Evolutionary conservation across 108 stramenopile species (phyloP), one percentile per base, ranked within the genome.

Genomic region (Seminavis robusta): DNA sequence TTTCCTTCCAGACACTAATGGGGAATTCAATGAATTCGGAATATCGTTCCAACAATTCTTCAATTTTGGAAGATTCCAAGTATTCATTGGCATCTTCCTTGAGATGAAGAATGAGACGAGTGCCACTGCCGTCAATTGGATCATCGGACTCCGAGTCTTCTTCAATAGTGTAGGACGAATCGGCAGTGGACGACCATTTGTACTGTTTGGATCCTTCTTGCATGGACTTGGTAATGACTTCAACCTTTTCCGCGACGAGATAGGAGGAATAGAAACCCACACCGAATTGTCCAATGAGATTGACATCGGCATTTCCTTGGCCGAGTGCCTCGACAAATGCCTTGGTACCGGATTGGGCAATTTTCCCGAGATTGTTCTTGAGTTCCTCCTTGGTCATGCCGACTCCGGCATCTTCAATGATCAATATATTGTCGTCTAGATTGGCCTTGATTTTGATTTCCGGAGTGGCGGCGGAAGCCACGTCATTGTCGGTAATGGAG

Each of bases 201-300:
- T 67, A 77, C 32, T 81, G 77, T 33, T 71, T 65, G 17, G 74
- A 67, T 42, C 61, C 75, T 16, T 71, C 56, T 57, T 86, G 78
- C 80, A 92, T 88, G 23, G 81, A 81, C 43, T 90, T 90, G 47
- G 96, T 94, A 28, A 94, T 73, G 26, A 99, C 97, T 46, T 90
- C 79, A 8, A 99, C 95, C 65, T 80, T 84, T 50, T 97, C 87
- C 38, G 96, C 97, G 4, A 99, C 95, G 59, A 97, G 83, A 61
- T 96, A 98, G 29, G 95, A 94, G 11, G 95, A 94, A 74, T 99
- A 99, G 63, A 99, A 99, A 30, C 99, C 99, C 5, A 99, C 99
- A 58, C 99, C 99, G 61, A 99, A 99, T 66, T 99, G 97, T 21
- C 99, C 99, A 65, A 98, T 97, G 27, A 98, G 59, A 54, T 83